Conservation (phyloP, 2,329 filamentous ascomycete species). For the Aspergillus ibericus region DNA sequence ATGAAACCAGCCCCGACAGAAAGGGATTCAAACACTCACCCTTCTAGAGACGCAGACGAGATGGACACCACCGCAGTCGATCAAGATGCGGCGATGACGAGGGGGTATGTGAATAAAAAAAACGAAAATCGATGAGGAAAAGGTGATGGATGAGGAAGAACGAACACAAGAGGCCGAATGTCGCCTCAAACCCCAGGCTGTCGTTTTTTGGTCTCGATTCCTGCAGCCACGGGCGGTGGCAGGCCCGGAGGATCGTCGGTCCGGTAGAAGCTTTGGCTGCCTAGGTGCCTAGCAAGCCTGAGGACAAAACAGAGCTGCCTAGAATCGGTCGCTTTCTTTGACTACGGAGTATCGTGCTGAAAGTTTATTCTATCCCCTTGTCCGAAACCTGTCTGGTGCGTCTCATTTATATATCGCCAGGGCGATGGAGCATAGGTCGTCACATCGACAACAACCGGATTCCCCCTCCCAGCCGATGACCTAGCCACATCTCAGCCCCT, state of each 20-base stretch:
- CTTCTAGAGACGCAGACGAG: neutral
- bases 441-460: neutral
- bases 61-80: neutral
- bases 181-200: conserved; percentile 21
- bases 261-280: conserved; percentile 11
- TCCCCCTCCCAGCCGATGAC: conserved; percentile 12
- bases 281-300: conserved; percentile 9
- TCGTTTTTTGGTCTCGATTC: conserved; percentile 22
- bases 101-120: conserved; percentile 9
- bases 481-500: conserved; percentile 8
- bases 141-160: conserved; percentile 3
- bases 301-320: neutral
- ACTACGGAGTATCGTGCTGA: too few species aligned
- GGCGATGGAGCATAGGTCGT: neutral
- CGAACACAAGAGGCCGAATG: conserved; percentile 2
- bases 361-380: neutral
- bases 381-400: neutral
- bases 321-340: neutral
- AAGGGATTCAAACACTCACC: conserved; percentile 2
- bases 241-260: conserved; percentile 22
- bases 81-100: neutral
- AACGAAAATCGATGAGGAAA: conserved; percentile 2
- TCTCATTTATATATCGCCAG: neutral
- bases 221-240: conserved; percentile 17
- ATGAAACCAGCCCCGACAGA: conserved; percentile 2